phyloP scores from a whole-genome alignment of 768 basidiomycete genomes.

The Leccinum fibrillosum region DNA sequence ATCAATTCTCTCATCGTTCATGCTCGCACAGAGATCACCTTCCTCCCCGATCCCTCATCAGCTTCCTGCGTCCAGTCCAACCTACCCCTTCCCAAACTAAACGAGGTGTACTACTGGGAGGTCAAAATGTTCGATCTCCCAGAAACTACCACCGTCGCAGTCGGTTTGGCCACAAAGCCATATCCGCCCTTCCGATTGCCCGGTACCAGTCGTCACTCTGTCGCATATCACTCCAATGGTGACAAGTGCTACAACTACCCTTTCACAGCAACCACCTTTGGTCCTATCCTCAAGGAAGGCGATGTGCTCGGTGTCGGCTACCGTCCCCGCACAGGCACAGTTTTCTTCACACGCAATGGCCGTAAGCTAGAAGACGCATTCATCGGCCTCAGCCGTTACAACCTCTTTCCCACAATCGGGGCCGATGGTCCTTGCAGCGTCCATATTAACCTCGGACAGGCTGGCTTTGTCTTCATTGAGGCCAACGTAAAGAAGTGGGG shows the following conservation, averaged over 20 bases:
- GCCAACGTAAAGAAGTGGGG: conserved; percentile 99
- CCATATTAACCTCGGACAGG: conserved; percentile 96
- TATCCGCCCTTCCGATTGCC: conserved; percentile 93
- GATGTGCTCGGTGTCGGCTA: conserved; percentile 96
- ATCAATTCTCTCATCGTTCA: conserved; percentile 91
- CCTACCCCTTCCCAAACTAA: conserved; percentile 92
- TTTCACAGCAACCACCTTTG: conserved; percentile 82
- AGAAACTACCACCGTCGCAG: conserved; percentile 77
- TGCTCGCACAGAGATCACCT: conserved; percentile 94
- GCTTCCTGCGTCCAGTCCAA: conserved; percentile 96
- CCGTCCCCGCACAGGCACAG: conserved; percentile 91
- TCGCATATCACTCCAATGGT: conserved; percentile 94
- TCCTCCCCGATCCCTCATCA: conserved; percentile 93
- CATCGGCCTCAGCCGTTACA: conserved; percentile 82
- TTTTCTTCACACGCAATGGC: conserved; percentile 99
- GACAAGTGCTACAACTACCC: conserved; percentile 98
- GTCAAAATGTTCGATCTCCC: conserved; percentile 99
- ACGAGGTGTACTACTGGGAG: conserved; percentile 99
- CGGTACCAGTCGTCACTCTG: conserved; percentile 80
- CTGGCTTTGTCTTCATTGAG: conserved; percentile 98
- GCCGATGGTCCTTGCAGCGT: conserved; percentile 95
- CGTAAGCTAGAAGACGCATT: conserved; percentile 97
- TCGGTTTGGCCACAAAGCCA: conserved; percentile 95
- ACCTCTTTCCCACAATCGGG: conserved; percentile 96
- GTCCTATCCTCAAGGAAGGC: conserved; percentile 83